Evolutionary conservation across 371 early-diverging fungal genomes (phyloP), one percentile per base, ranked within the genome.

Genomic region (Syncephalis plumigaleata): DNA sequence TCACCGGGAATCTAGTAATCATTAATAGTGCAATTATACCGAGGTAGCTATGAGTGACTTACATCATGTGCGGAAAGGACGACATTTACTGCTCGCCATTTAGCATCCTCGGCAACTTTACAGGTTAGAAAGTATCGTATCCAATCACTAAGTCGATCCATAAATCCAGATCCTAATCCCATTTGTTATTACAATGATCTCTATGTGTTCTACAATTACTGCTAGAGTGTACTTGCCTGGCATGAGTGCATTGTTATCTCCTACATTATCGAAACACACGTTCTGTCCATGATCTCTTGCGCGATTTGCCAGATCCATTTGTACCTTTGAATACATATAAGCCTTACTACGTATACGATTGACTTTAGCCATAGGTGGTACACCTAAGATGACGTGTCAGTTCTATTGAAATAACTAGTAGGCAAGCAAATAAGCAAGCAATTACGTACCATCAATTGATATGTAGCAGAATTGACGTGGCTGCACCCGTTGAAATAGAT

Each of bases 311-410:
- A 78, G 75, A 46, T 70, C 70, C 52, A 78, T 45, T 91, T 31
- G 31, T 31, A 31, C 87, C 56, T 80, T 82, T 8, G 93, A 80
- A 7, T 91, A 77, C 46, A 91, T 76, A 71, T 92, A 99, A 57
- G 98, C 86, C 49, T 98, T 82, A 11, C 90, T 81, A 22, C 98
- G 77, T 58, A 98, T 98, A 61, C 98, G 97, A 59, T 96, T 95
- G 88, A 98, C 91, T 64, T 99, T 99, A n/a, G 98, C 98, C 27
- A 96, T 75, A 18, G 99, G 99, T 0, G 99, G 98, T 15, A 98
- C 98, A 42, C 99, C 98, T 61, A 98, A 97, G 66, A 76, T n/a
- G n/a, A n/a, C n/a, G n/a, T n/a, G n/a, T 40, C 36, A 21, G 23
- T 17, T 36, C 31, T 2, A 48, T 22, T 2, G 39, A 16, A 18